Base-by-base conservation (phyloP, 345 rosid species). In the Dovyalis caffra region DNA sequence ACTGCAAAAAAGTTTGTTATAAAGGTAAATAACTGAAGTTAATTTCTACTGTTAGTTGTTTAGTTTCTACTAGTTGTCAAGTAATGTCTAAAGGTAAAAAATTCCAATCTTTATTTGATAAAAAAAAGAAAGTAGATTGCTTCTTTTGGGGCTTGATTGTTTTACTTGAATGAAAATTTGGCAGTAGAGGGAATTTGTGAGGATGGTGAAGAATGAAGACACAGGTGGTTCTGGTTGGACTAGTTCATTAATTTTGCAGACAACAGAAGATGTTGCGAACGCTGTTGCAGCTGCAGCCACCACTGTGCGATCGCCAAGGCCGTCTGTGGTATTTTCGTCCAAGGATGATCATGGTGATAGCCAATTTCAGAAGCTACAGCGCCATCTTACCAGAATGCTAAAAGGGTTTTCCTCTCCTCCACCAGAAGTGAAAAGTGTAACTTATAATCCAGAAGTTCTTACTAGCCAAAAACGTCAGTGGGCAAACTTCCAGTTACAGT, bases 401-500 rank as follows among this genome's bases (percentile, higher is more conserved):
- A 91, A 86, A 79, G 94, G 90, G 79, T 86, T 95, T 68, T 85
- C 94, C 5, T 71, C 82, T 47, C 85, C 87, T 38, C 84, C 95
- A 71, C 77, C 90, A 20, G 90, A 89, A 82, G 86, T 80, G 40
- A 92, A 80, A 77, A 78, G 63, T 69, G 81, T 74, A 12, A 40
- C 85, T 23, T 95, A 92, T 72, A 95, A 95, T 83, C 99, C 97
- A 15, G 99, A 95, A 88, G 86, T 92, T 87, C 82, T 95, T 74
- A 95, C 97, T 6, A 91, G 89, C 89, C 99, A 89, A 80, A 95
- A 95, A 89, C 97, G 97, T 73, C 97, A 90, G 45, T 95, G 99
- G 97, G 93, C 95, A 16, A 91, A 80, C 43, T 88, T 78, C 77
- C 99, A 95, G 83, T 86, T 91, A 74, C 97, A 92, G 66, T 86